Evolutionary conservation across 2,329 filamentous ascomycete genomes (phyloP).

Genomic region (Sclerotinia subarctica): DNA sequence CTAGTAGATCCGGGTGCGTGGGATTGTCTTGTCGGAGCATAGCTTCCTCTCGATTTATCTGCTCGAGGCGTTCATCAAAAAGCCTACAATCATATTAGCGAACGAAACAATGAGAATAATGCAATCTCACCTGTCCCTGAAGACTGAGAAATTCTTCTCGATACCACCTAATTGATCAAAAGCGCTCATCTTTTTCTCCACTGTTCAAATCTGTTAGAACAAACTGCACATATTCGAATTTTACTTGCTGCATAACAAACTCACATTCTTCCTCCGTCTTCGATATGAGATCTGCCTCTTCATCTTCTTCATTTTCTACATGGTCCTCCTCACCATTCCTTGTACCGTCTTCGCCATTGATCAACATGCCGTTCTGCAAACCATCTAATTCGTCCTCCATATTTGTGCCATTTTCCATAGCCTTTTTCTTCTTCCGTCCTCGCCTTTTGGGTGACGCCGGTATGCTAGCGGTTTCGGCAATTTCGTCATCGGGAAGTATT

Average conservation of each 20-base stretch:
- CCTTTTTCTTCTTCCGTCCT: constrained; percentile 40
- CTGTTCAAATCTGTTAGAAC: constrained; percentile 45
- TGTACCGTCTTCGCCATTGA: constrained; percentile 34
- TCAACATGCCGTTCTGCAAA: constrained; percentile 24
- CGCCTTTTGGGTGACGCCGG: constrained; percentile 37
- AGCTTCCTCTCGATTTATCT: constrained; percentile 68
- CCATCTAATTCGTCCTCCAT: constrained; percentile 30
- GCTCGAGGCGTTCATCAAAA: constrained; percentile 82
- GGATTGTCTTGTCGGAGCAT: constrained; percentile 57
- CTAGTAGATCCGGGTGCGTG: constrained; percentile 88
- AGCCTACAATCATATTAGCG: constrained; percentile 53
- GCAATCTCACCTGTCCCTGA: constrained; percentile 67
- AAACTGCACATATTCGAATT: background rate
- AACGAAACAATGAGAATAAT: background rate
- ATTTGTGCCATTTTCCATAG: constrained; percentile 30
- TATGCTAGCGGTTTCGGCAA: constrained; percentile 31
- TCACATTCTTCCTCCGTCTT: constrained; percentile 65
- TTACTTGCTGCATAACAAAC: constrained; percentile 30
- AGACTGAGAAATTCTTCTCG: constrained; percentile 82
- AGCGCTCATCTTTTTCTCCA: constrained; percentile 73
- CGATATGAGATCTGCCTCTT: constrained; percentile 52
- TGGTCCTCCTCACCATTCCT: constrained; percentile 51
- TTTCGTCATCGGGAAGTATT: constrained; percentile 43
- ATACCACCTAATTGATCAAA: constrained; percentile 76
- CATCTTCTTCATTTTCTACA: constrained; percentile 54